Evolutionary conservation across 768 basidiomycete genomes (phyloP).

Genomic region (Xanthoconium purpureum): DNA sequence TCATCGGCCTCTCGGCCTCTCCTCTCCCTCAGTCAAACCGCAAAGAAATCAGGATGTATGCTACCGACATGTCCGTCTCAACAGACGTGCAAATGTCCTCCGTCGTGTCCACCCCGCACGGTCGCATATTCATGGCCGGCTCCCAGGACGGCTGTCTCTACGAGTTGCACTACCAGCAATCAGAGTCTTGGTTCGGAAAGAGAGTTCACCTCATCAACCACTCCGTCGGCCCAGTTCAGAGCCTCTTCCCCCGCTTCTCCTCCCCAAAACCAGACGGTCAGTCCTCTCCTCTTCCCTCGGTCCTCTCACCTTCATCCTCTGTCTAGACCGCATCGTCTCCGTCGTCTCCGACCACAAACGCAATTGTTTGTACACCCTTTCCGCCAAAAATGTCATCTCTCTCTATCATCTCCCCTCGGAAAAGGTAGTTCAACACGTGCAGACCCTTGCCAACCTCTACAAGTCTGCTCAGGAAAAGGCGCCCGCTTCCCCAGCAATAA

Average conservation of each 20-base stretch:
- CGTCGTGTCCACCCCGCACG: constrained; percentile 73
- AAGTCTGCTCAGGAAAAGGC: constrained; percentile 79
- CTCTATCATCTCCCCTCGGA: constrained; percentile 63
- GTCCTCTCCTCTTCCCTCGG: constrained; percentile 17
- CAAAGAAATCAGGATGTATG: constrained; percentile 84
- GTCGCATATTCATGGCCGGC: constrained; percentile 90
- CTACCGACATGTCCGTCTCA: constrained; percentile 77
- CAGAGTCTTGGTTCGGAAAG: constrained; percentile 90
- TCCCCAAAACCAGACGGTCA: constrained; percentile 63
- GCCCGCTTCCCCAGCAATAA: constrained; percentile 70
- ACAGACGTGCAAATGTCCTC: constrained; percentile 85
- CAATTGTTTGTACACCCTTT: constrained; percentile 76
- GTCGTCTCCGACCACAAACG: constrained; percentile 66
- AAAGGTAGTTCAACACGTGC: constrained; percentile 67
- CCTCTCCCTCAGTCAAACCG: constrained; percentile 43
- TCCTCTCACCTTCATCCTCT: constrained; percentile 3
- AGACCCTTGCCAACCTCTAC: constrained; percentile 70
- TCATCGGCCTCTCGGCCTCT: constrained; percentile 73
- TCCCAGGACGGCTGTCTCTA: constrained; percentile 84
- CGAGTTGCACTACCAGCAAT: constrained; percentile 88
- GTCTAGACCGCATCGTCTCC: constrained; percentile 65
- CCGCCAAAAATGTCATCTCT: constrained; percentile 59
- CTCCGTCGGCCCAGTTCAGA: constrained; percentile 74
- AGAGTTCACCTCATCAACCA: constrained; percentile 83
- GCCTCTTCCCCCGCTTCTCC: constrained; percentile 74